Evolutionary conservation across 2,329 filamentous ascomycete genomes (phyloP), one percentile per base, ranked within the genome.

Genomic region (Parascedosporium putredinis): DNA sequence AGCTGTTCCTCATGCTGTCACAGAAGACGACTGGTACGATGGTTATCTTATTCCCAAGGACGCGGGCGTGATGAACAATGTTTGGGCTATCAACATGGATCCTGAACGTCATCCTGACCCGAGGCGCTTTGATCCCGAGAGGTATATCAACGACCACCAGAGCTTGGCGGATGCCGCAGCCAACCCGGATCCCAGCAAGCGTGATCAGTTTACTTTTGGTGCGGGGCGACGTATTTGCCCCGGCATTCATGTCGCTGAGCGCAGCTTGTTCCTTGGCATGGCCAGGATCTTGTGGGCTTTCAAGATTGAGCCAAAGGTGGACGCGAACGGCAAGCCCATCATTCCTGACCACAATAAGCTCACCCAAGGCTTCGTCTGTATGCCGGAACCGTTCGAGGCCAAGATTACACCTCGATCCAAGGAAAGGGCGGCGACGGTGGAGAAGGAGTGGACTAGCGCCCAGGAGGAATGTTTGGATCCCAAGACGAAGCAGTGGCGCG

Each of bases 221-320:
- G 72, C 71, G 7, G 77, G 78, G 1, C 66, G 77, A 5, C 67
- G 78, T 22, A 69, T 80, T 40, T 83, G 79, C 58, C 76, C 73
- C 3, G 79, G 78, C 0, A 74, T 76, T 25, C 73, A 78, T 48
- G 64, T 81, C 2, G 74, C 74, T 0, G 70, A 74, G 50, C 67
- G 69, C 5, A 67, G 64, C 8, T 54, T 78, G 12, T 75, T 72
- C 54, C 61, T 77, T 6, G 67, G 59, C 10, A 68, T 75, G 27
- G 64, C 72, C 3, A 64, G 71, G 3, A 63, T 77, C 20, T 57
- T 75, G 25, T 76, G 73, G 71, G 68, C 66, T 1, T 75, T 72
- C 54, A 56, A 71, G 42, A 63, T 72, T n/a, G 47, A 51, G 20
- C 42, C 52, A 33, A 57, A 61, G 1, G 50, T 58, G 2, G 54